Conservation (phyloP, 495 filamentous ascomycete species). For the Xylaria longipes region DNA sequence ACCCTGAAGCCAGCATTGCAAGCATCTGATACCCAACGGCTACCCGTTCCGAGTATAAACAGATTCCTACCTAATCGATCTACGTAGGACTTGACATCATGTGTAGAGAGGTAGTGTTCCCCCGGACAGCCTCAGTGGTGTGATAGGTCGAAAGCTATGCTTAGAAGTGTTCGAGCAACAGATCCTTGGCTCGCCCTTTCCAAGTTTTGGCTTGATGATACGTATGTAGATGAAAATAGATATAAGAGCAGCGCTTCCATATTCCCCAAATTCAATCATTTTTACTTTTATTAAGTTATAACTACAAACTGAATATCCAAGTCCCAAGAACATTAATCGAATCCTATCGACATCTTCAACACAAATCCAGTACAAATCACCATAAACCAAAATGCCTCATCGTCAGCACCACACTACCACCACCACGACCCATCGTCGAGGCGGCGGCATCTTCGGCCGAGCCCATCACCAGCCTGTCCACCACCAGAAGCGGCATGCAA, state of each 20-base stretch:
- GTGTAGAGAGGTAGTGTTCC: not conserved
- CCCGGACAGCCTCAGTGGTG: not conserved
- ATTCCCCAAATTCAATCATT: not conserved
- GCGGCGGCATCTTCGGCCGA: slow-evolving; percentile 23
- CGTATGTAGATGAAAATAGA: not conserved
- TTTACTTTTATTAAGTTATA: not conserved
- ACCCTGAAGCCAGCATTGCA: slow-evolving; percentile 1
- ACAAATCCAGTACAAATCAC: not conserved
- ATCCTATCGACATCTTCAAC: not conserved
- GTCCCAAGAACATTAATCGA: not conserved
- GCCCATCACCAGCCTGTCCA: slow-evolving; percentile 42
- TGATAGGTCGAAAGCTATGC: not conserved
- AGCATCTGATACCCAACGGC: not conserved
- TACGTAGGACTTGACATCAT: slow-evolving; percentile 24
- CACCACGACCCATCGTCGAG: slow-evolving; percentile 29
- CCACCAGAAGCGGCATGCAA: slow-evolving; percentile 63
- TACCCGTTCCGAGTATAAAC: not conserved
- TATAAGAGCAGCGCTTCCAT: slow-evolving; percentile 6
- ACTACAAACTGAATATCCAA: not conserved
- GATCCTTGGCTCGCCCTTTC: slow-evolving; percentile 5
- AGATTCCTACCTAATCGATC: not conserved
- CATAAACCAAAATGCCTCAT: not conserved
- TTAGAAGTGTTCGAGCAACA: not conserved
- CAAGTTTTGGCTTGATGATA: not conserved
- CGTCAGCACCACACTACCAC: slow-evolving; percentile 29